Conservation (phyloP, 1,284 basidiomycete species). For the Ceratobasidium sp. region DNA sequence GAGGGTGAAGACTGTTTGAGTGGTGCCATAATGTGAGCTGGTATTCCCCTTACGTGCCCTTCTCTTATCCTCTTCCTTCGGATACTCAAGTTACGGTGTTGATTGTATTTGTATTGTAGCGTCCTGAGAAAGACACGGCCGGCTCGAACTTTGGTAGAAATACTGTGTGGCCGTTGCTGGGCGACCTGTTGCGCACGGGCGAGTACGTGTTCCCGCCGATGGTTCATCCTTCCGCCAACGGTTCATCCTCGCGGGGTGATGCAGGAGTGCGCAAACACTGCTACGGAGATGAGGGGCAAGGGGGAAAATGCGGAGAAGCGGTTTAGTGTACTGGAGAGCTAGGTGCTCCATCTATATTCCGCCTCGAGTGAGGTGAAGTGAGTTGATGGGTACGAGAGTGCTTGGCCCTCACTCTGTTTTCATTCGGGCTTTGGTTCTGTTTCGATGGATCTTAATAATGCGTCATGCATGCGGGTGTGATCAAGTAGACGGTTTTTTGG, state of each 20-base stretch:
- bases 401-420: too few relatives aligned
- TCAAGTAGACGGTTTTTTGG: too few relatives aligned
- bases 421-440: too few relatives aligned
- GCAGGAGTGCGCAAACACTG: conserved; percentile 28
- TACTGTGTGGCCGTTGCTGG: conserved; percentile 33
- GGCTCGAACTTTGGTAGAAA: conserved; percentile 13
- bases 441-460: too few relatives aligned
- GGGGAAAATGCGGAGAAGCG: conserved; percentile 21
- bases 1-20: conserved; percentile 21
- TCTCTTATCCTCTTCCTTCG: neutral
- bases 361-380: too few relatives aligned
- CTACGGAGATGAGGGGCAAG: conserved; percentile 8
- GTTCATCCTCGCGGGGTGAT: conserved; percentile 22
- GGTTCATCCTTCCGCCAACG: too few relatives aligned
- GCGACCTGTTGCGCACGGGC: conserved; percentile 21
- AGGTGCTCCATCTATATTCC: too few relatives aligned
- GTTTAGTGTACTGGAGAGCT: conserved; percentile 5
- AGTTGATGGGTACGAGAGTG: too few relatives aligned
- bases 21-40: conserved; percentile 26
- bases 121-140: conserved; percentile 22
- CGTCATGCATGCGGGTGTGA: too few relatives aligned
- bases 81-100: neutral
- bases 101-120: too few relatives aligned
- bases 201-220: conserved; percentile 30
- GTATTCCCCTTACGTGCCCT: too few relatives aligned